Percentiles rank a stretch among this genome's conserved stretches.
Evolutionary conservation across 1,284 basidiomycete genomes (phyloP).

Genomic region (Megacollybia platyphylla): DNA sequence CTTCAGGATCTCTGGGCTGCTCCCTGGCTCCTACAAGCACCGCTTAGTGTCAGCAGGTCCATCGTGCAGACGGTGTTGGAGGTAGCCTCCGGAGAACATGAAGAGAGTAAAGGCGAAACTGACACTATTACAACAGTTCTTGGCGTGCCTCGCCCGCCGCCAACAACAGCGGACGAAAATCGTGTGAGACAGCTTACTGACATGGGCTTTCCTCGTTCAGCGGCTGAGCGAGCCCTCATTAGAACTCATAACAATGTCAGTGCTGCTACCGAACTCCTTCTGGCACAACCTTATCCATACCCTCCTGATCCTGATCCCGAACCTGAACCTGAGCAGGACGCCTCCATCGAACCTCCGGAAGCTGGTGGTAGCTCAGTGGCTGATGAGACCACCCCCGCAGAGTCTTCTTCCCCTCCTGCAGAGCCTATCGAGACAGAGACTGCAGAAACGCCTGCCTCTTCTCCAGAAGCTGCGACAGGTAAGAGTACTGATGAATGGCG

Average conservation of each 20-base stretch:
- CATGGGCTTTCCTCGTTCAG: conserved; percentile 91
- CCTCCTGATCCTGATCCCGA: conserved; percentile 45
- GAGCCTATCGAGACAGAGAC: conserved; percentile 15
- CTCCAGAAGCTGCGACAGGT: conserved; percentile 15
- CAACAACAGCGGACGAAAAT: conserved; percentile 56
- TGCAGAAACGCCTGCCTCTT: conserved; percentile 9
- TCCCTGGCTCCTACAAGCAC: conserved; percentile 69
- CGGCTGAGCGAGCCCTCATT: conserved; percentile 73
- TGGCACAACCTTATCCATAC: conserved; percentile 74
- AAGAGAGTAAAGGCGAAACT: conserved; percentile 42
- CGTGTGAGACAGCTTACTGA: conserved; percentile 79
- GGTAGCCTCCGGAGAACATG: conserved; percentile 73
- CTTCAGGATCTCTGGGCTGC: conserved; percentile 72
- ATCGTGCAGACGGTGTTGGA: conserved; percentile 74
- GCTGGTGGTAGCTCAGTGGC: conserved; percentile 6
- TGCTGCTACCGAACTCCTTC: conserved; percentile 81
- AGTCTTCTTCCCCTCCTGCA: conserved; percentile 9
- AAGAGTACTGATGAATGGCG: conserved; percentile 50
- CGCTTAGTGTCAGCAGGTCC: conserved; percentile 60
- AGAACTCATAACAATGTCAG: conserved; percentile 85
- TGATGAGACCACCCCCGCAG: conserved; percentile 4
- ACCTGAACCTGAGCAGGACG: conserved; percentile 15
- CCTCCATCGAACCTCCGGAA: conserved; percentile 7
- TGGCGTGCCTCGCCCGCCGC: conserved; percentile 20
- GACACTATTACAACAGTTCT: conserved; percentile 10